Conservation (phyloP, 202 grass and related monocot genomes). For the Elaeis oleifera region DNA sequence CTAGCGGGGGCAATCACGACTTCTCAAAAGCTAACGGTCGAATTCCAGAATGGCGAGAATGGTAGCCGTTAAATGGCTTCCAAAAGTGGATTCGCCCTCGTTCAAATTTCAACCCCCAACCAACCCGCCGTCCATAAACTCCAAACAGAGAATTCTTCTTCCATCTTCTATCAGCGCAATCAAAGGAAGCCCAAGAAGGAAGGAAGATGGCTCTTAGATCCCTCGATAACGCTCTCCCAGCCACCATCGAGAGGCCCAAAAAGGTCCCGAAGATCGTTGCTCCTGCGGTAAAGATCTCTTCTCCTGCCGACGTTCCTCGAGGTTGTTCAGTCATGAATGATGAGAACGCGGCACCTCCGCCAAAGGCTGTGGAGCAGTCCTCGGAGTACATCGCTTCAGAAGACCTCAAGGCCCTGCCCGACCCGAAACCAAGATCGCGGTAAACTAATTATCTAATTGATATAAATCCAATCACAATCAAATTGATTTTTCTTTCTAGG, state of each 20-base stretch:
- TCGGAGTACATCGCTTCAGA: slow-evolving; percentile 66
- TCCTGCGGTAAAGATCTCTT: background rate
- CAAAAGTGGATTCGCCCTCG: too few relatives aligned
- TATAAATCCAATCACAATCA: too few relatives aligned
- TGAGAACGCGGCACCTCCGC: slow-evolving; percentile 37
- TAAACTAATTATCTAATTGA: background rate
- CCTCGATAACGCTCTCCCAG: slow-evolving; percentile 72
- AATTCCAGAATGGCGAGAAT: background rate
- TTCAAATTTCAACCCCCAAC: slow-evolving; percentile 21
- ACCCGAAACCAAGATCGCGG: slow-evolving; percentile 41
- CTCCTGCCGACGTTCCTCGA: slow-evolving; percentile 8
- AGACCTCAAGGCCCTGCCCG: slow-evolving; percentile 41
- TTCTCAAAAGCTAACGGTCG: slow-evolving; percentile 1
- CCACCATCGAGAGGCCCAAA: slow-evolving; percentile 53
- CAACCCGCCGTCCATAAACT: background rate
- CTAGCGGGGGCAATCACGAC: too few relatives aligned
- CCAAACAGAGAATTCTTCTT: background rate
- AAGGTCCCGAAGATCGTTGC: slow-evolving; percentile 57
- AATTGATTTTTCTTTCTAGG: too few relatives aligned
- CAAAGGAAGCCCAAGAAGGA: background rate
- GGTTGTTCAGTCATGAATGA: slow-evolving; percentile 33
- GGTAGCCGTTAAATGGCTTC: background rate
- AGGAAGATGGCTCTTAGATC: slow-evolving; percentile 65
- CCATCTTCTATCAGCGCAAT: background rate
- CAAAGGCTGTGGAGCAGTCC: slow-evolving; percentile 36